A percentile compares a stretch with the other conserved stretches of the same genome.
phyloP scores from a whole-genome alignment of 2,329 filamentous ascomycete genomes.

The Talaromyces albobiverticillius region DNA sequence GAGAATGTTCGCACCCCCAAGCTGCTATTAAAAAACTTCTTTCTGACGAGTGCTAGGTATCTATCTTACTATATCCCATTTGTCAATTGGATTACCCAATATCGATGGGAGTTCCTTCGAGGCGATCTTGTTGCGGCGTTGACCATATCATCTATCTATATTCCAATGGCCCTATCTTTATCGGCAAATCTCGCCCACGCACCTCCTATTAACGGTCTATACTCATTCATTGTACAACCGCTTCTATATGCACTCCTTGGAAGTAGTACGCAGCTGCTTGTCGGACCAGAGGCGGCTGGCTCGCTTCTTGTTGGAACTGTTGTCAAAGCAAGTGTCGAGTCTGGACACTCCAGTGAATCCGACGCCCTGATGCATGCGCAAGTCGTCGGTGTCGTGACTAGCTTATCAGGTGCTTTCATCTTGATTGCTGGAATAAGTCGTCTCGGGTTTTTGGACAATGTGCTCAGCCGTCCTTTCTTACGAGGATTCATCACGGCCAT shows the following conservation, averaged over 20 bases:
- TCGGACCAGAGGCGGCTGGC: constrained; percentile 91
- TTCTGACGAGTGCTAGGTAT: constrained; percentile 58
- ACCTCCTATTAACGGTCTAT: constrained; percentile 88
- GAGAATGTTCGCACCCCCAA: constrained; percentile 61
- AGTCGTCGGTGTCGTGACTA: constrained; percentile 83
- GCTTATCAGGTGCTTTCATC: constrained; percentile 82
- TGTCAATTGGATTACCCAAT: constrained; percentile 85
- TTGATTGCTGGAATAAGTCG: constrained; percentile 81
- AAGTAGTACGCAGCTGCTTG: constrained; percentile 87
- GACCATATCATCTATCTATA: constrained; percentile 98
- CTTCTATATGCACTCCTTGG: constrained; percentile 87
- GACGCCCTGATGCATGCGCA: constrained; percentile 71
- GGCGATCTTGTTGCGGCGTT: constrained; percentile 85
- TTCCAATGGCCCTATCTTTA: constrained; percentile 93
- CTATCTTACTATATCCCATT: constrained; percentile 90
- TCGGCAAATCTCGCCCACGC: constrained; percentile 90
- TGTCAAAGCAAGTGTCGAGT: constrained; percentile 72
- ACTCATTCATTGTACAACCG: constrained; percentile 90
- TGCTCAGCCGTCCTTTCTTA: constrained; percentile 87
- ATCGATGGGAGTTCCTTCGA: constrained; percentile 74
- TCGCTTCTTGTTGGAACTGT: constrained; percentile 87
- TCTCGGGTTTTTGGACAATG: constrained; percentile 89
- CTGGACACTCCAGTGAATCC: constrained; percentile 62
- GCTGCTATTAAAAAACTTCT: background rate
- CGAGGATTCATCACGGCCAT: constrained; percentile 96